Evolutionary conservation across 1,139 yeast genomes (phyloP), one percentile per base, ranked within the genome.

Genomic region (Meyerozyma carpophila): DNA sequence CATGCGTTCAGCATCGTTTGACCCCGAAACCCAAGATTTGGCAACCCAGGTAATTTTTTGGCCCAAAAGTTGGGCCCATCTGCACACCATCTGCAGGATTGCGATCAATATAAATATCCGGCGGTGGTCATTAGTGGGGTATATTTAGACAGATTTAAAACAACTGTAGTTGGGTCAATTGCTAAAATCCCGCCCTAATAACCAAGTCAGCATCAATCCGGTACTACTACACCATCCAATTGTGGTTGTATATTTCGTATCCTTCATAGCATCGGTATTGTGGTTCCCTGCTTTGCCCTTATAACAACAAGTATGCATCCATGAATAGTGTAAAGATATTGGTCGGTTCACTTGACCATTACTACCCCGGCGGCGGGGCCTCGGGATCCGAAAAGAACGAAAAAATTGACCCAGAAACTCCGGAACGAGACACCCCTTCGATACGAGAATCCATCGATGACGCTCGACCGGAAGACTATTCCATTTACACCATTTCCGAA

Each of bases 291-390:
- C 40, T 25, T 25, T 26, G 21, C 24, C 18, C 34, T 20, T 16
- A 26, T 10, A 24, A 5, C 34, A 31, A 31, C 20, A 32, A 39
- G 28, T 20, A 44, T 34, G 37, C 37, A 34, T 34, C 32, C 39
- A 69, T 69, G 75, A 70, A 70, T 53, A 67, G 73, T 31, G 60
- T 70, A 40, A 70, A 68, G 46, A 53, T 66, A 27, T 49, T 70
- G 41, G 73, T 68, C 41, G 59, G 58, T 48, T 68, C 74, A 32
- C 52, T 70, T 46, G 75, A 70, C 44, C 56, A 52, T 39, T 50
- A 66, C 40, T 64, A 63, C 45, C 65, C 72, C 10, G 37, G 37
- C 28, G 10, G 14, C 13, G 36, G 32, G 11, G 13, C 26, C 8
- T 21, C 18, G 32, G 21, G 11, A 5, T n/a, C 24, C 8, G 24